Evolutionary conservation across 257 asterid genomes (phyloP).

Genomic region (Solanum chaucha): DNA sequence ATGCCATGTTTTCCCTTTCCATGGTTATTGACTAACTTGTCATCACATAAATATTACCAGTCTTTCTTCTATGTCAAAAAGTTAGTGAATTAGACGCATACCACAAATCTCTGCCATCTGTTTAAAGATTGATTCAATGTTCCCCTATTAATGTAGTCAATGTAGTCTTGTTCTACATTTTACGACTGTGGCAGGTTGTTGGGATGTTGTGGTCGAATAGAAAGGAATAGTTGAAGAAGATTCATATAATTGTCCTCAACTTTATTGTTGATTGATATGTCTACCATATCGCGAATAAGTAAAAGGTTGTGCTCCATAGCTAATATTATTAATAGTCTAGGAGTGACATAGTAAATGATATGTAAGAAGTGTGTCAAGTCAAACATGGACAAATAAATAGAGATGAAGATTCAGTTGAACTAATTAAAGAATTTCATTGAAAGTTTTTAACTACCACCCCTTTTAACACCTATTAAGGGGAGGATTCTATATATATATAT

Average conservation of each 20-base stretch:
- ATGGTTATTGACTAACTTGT: neutral
- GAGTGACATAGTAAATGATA: neutral
- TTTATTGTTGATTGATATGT: neutral
- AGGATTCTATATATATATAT: too few species aligned
- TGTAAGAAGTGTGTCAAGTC: neutral
- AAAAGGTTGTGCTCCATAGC: neutral
- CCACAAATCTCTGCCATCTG: neutral
- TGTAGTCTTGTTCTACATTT: neutral
- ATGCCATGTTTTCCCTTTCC: neutral
- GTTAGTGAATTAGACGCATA: too few species aligned
- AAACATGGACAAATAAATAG: neutral
- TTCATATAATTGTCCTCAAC: neutral
- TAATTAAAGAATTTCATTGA: neutral
- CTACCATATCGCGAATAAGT: neutral
- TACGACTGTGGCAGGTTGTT: neutral
- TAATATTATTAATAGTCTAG: neutral
- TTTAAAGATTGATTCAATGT: neutral
- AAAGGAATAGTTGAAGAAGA: neutral
- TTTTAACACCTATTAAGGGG: neutral
- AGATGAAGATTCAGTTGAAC: neutral
- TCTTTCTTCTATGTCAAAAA: too few species aligned
- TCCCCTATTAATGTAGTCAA: neutral
- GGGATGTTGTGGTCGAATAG: neutral
- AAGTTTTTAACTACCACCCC: neutral
- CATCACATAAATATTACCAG: neutral